Evolutionary conservation across 202 grass and related monocot species (phyloP), one percentile per base, ranked within the genome.

Genomic region (Schoenoplectus tabernaemontani): DNA sequence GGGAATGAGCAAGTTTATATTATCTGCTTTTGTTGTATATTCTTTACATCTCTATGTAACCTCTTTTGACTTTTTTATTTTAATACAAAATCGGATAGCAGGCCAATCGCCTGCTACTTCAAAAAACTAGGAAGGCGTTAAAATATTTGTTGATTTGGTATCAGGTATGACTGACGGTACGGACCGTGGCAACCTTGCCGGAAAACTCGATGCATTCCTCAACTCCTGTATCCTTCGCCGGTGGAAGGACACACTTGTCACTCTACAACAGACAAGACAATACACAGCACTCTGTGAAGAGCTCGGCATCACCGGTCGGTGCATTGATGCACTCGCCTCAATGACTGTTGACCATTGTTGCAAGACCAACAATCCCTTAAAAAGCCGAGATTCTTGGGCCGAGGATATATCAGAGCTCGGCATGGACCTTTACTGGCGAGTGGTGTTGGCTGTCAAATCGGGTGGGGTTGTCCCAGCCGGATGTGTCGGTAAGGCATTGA

Each of bases 161-260:
- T 65, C 39, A 80, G 78, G 78, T 72, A 99, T 99, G 96, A 96
- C 83, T 7, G 96, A 99, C 64, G 85, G 85, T 23, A 81, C 90
- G 19, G 96, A 99, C 85, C 76, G 88, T 3, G 85, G 96, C 23
- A 99, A 99, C 90, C 86, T 99, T 44, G 73, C 82, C 26, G 87
- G 81, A 19, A 99, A 96, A 86, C 92, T 99, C n/a, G 96, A 99
- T 37, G 72, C 88, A 17, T 99, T 99, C 81, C 90, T 99, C 5
- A 86, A 68, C 5, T 99, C 92, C 7, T 99, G 96, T 79, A 89
- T 96, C 42, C 90, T 96, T 80, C 92, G 88, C n/a, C 92, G 96
- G 4, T 99, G 96, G 96, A 99, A 91, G 85, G 96, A 99, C 73
- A 91, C 92, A 53, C 79, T 99, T 2, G 56, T 82, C 64, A 85